Evolutionary conservation across 2,329 filamentous ascomycete species (phyloP).

Genomic region (Furcasterigmium sp.): DNA sequence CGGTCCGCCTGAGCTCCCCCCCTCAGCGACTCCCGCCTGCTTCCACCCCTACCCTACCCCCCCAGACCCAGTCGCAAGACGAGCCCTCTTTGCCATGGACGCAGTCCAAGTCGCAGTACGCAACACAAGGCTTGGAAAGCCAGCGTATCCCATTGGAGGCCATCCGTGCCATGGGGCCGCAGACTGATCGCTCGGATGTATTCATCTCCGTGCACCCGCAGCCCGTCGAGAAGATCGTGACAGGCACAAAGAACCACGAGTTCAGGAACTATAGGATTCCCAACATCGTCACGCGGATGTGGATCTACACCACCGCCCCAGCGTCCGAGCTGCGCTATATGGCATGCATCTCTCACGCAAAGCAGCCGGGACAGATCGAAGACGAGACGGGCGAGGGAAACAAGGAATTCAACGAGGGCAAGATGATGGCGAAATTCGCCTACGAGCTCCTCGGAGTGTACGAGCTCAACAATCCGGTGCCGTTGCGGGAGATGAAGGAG

Average conservation of each 20-base stretch:
- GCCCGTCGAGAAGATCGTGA: constrained; percentile 42
- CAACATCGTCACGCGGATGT: constrained; percentile 50
- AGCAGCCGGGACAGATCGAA: constrained; percentile 41
- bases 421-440: constrained; percentile 34
- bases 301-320: constrained; percentile 51
- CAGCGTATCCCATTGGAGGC: constrained; percentile 47
- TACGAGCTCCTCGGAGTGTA: constrained; percentile 55
- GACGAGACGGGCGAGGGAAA: constrained; percentile 43
- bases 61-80: background rate
- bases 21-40: background rate
- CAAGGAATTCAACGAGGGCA: constrained; percentile 41
- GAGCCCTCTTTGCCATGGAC: constrained; percentile 2
- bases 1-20: background rate
- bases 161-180: constrained; percentile 41
- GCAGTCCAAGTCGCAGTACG: constrained; percentile 19
- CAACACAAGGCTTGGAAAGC: constrained; percentile 33
- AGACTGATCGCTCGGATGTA: constrained; percentile 46
- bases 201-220: constrained; percentile 44
- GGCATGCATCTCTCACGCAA: constrained; percentile 44
- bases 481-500: constrained; percentile 43
- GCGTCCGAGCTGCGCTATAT: constrained; percentile 51
- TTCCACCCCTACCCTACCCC: background rate
- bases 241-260: constrained; percentile 47
- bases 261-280: constrained; percentile 53
- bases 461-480: constrained; percentile 55